Evolutionary conservation across 2,329 filamentous ascomycete genomes (phyloP), one percentile per base, ranked within the genome.

Genomic region (Pseudogymnoascus sp.): DNA sequence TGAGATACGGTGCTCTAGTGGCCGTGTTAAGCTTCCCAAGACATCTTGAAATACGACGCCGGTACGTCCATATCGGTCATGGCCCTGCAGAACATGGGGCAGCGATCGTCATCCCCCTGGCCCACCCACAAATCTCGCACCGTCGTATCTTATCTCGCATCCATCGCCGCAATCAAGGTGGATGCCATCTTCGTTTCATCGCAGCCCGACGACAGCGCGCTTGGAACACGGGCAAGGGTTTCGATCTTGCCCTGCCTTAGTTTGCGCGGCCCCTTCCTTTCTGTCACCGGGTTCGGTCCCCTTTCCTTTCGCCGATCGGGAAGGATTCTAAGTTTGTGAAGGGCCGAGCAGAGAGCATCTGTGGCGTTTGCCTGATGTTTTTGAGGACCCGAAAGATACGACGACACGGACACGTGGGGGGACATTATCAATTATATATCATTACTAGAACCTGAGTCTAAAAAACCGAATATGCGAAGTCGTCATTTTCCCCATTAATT

Each of bases 1-100:
- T 14, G 25, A 31, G n/a, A 33, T 53, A 18, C 16, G 10, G 25
- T 33, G 33, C n/a, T 56, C n/a, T 33, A 18, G 25, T 33, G 50
- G 25, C n/a, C n/a, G 50, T 31, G 28, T 56, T 56, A 56, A 56
- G 50, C 25, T 33, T 56, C 50, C 50, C 50, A 56, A 56, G 50
- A 56, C 47, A 56, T 33, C 25, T 56, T 10, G n/a, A 11, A 33
- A 56, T 33, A 33, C 50, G n/a, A 21, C 28, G 18, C 25, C 10
- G 7, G n/a, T 28, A 10, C 25, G n/a, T 31, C 47, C 47, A 53
- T 16, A 53, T 53, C 47, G 25, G 47, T 31, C 47, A 6, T 53
- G n/a, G 50, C 50, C 8, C 50, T 33, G 25, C 5, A 56, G 50
- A 56, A 56, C 28, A 56, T 56, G 50, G 50, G 50, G 28, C 25